Evolutionary conservation across 768 basidiomycete genomes (phyloP).

Genomic region (Hygrophoropsis aurantiaca): DNA sequence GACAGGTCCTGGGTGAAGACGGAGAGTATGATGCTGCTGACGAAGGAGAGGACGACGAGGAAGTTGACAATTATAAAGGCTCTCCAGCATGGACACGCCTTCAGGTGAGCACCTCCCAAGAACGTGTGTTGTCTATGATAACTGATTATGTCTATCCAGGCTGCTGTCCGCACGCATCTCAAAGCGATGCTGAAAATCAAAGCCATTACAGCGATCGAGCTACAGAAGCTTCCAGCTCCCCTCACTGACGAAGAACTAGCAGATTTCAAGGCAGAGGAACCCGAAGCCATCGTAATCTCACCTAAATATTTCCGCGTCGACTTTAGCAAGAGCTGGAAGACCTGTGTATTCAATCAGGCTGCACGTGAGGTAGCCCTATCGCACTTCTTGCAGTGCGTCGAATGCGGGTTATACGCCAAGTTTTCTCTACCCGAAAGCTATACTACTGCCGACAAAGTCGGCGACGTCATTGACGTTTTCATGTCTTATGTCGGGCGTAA

Average conservation of each 20-base stretch:
- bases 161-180: background rate
- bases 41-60: no score
- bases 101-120: no score
- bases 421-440: background rate
- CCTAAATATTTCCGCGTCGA: background rate
- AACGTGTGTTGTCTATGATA: background rate
- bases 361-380: background rate
- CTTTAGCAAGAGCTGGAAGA: background rate
- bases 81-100: no score
- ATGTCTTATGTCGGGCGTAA: background rate
- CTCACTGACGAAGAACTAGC: background rate
- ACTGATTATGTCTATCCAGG: background rate
- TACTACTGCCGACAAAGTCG: background rate
- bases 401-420: background rate
- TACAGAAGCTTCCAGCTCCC: background rate
- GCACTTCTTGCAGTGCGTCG: background rate
- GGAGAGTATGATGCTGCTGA: no score
- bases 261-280: background rate
- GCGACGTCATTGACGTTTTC: background rate
- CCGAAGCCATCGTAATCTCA: background rate
- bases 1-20: no score
- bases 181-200: background rate
- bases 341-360: background rate
- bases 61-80: no score
- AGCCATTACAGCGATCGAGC: background rate